These are phyloP conservation scores for Arthrobotrys pseudoclavata DNA, from an alignment of 2,329 filamentous ascomycete species.

Conservation along the genomic window DNA sequence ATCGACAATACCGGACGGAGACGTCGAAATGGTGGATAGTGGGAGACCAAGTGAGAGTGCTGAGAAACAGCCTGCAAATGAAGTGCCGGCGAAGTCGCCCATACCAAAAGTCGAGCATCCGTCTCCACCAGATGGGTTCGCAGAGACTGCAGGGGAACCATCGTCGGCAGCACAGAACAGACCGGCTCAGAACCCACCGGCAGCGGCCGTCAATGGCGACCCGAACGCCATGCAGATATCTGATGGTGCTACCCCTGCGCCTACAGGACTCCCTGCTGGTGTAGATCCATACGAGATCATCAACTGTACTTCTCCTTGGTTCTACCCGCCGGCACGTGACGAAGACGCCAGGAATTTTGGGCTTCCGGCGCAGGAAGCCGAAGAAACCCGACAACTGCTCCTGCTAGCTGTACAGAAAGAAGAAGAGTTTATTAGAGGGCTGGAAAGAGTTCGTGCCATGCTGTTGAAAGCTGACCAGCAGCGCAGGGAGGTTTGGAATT, in stretches of 20 bases:
- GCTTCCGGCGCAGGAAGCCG: constrained; percentile 79
- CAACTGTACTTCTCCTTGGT: constrained; percentile 65
- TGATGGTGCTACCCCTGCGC: not conserved
- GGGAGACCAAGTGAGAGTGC: constrained; percentile 10
- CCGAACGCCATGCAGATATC: constrained; percentile 23
- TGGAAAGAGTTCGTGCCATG: constrained; percentile 77
- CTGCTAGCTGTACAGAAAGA: constrained; percentile 87
- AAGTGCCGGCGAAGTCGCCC: constrained; percentile 51
- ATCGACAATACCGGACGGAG: constrained; percentile 51
- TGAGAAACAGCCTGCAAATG: constrained; percentile 16
- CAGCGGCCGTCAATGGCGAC: constrained; percentile 14
- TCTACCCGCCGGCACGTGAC: constrained; percentile 75
- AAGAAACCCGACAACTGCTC: constrained; percentile 80
- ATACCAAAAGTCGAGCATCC: constrained; percentile 56
- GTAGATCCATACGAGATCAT: constrained; percentile 54
- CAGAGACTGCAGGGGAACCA: constrained; percentile 39
- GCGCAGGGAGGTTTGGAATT: constrained; percentile 78
- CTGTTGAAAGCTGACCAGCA: constrained; percentile 80
- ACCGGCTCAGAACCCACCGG: constrained; percentile 1
- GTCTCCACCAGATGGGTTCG: constrained; percentile 48
- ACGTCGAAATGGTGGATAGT: constrained; percentile 54
- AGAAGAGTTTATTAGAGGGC: constrained; percentile 82
- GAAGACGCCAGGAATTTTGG: constrained; percentile 77
- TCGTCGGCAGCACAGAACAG: constrained; percentile 14
- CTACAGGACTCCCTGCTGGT: constrained; percentile 41